Conservation (phyloP, 495 filamentous ascomycete genomes). For the Neurospora sp. region DNA sequence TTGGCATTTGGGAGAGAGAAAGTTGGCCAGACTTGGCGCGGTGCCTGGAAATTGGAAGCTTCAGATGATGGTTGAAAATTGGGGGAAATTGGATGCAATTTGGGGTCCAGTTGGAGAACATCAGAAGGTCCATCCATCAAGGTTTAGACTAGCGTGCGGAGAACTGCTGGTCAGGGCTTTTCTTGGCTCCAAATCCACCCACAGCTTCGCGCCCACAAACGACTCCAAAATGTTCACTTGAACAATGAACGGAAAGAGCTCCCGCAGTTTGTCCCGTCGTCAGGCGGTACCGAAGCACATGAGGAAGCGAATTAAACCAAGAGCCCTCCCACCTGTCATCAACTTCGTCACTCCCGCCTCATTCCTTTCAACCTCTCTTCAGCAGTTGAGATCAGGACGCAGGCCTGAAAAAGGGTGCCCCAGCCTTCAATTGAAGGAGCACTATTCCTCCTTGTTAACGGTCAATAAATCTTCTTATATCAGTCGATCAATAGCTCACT, state of each 20-base stretch:
- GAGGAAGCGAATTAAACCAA: too few species aligned
- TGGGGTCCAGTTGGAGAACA: background rate
- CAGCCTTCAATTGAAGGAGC: background rate
- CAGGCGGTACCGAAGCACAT: too few species aligned
- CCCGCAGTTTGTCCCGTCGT: too few species aligned
- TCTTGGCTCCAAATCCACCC: background rate
- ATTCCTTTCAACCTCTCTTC: too few species aligned
- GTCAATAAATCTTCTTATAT: background rate
- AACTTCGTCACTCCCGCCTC: background rate
- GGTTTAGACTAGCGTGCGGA: background rate
- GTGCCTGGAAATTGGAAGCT: background rate
- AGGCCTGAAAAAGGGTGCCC: background rate
- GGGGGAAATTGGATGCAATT: background rate
- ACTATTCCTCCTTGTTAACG: too few species aligned
- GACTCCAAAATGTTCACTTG: background rate
- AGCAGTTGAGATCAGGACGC: background rate
- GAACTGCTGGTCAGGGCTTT: background rate
- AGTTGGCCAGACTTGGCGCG: background rate
- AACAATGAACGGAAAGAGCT: background rate
- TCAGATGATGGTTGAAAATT: background rate
- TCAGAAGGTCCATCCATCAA: background rate
- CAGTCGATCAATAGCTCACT: background rate
- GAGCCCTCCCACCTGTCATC: background rate
- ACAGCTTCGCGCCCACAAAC: background rate
- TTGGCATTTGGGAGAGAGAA: background rate